These are phyloP conservation scores for Malus orientalis DNA, from an alignment of 306 rosid genomes.

Conservation along the genomic window DNA sequence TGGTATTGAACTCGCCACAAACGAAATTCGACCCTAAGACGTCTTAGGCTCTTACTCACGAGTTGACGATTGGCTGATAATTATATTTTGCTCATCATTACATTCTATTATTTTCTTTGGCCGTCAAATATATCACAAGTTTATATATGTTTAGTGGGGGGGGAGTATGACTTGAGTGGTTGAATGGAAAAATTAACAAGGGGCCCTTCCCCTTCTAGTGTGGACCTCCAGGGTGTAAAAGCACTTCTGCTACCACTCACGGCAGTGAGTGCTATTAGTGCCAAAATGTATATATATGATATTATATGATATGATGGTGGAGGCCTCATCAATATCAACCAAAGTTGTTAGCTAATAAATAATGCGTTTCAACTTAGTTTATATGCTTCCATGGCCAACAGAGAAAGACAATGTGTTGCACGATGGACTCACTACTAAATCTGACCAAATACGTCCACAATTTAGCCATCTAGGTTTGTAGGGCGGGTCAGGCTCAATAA, in stretches of 20 bases:
- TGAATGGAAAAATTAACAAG: neutral
- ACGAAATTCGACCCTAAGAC: no score
- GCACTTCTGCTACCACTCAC: neutral
- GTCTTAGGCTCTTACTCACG: no score
- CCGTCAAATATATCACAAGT: neutral
- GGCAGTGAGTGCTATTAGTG: neutral
- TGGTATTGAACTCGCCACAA: no score
- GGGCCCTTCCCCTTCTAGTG: neutral
- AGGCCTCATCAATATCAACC: neutral
- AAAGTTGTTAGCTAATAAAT: neutral
- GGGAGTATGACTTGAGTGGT: neutral
- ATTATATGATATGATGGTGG: neutral
- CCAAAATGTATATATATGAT: no score
- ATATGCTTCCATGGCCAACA: no score
- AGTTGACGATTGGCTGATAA: no score
- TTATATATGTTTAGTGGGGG: neutral
- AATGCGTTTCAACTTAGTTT: neutral
- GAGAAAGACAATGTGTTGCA: no score
- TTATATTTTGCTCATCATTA: neutral
- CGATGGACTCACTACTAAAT: no score
- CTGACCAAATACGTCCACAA: no score
- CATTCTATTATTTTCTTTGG: neutral
- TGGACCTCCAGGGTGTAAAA: slow-evolving; percentile 19
- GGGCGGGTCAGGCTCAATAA: no score
- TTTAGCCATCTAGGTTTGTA: no score